These are phyloP conservation scores for Acacia melanoxylon DNA, from an alignment of 306 rosid species.

Conservation along the genomic window DNA sequence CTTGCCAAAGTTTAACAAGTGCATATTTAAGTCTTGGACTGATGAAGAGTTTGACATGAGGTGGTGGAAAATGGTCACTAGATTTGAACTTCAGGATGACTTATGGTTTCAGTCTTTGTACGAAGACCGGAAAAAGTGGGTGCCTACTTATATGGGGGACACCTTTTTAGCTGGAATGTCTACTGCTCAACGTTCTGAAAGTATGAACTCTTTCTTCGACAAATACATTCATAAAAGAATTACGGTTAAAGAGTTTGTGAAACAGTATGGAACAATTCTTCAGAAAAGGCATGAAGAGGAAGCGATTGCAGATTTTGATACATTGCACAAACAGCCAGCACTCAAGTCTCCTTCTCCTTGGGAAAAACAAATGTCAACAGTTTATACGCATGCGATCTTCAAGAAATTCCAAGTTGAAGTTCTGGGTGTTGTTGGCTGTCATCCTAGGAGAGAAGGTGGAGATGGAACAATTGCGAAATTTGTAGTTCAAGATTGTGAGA, in stretches of 20 bases:
- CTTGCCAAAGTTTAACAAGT: constrained; percentile 67
- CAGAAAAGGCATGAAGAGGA: constrained; percentile 89
- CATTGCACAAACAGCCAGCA: constrained; percentile 93
- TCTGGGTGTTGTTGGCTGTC: constrained; percentile 92
- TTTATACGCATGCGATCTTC: constrained; percentile 86
- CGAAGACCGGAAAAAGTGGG: constrained; percentile 87
- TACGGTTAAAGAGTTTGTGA: constrained; percentile 80
- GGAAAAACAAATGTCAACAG: constrained; percentile 92
- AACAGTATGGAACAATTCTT: constrained; percentile 78
- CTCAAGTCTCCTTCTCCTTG: constrained; percentile 95
- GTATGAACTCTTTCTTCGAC: constrained; percentile 88
- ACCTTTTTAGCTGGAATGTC: constrained; percentile 85
- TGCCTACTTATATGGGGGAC: constrained; percentile 73
- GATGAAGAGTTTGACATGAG: constrained; percentile 88
- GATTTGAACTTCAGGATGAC: constrained; percentile 81
- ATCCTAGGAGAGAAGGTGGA: constrained; percentile 66
- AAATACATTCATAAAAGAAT: constrained; percentile 86
- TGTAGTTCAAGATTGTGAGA: constrained; percentile 85
- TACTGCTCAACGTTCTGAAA: constrained; percentile 76
- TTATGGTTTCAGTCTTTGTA: constrained; percentile 68
- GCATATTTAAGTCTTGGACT: constrained; percentile 82
- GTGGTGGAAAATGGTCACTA: constrained; percentile 87
- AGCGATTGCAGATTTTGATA: constrained; percentile 89
- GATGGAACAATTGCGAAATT: constrained; percentile 61
- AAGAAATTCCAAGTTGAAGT: constrained; percentile 90